These are phyloP conservation scores for Didymellaceae sp. DNA, from an alignment of 2,329 filamentous ascomycete species.

Conservation along the genomic window DNA sequence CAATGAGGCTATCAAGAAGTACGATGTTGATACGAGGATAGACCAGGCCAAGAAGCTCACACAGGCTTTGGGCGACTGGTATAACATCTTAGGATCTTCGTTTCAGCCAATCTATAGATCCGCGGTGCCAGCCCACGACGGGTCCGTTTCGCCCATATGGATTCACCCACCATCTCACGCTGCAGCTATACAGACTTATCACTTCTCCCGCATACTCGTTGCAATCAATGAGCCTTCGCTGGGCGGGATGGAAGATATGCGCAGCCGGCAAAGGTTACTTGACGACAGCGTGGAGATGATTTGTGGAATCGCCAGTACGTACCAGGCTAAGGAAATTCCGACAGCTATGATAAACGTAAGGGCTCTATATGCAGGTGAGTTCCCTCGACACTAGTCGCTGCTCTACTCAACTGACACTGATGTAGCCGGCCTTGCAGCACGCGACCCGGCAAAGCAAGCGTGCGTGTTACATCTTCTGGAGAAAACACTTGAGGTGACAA, in stretches of 20 bases:
- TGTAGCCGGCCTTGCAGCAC: constrained; percentile 41
- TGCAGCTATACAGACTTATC: constrained; percentile 60
- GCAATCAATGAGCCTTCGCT: constrained; percentile 60
- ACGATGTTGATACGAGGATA: constrained; percentile 54
- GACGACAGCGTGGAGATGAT: constrained; percentile 58
- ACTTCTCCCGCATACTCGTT: constrained; percentile 61
- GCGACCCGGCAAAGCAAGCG: constrained; percentile 34
- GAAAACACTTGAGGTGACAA: constrained; percentile 36
- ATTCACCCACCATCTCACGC: constrained; percentile 44
- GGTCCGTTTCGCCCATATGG: constrained; percentile 33
- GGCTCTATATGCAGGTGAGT: constrained; percentile 41
- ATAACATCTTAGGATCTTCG: constrained; percentile 52
- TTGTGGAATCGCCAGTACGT: constrained; percentile 58
- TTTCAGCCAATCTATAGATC: constrained; percentile 52
- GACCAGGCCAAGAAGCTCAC: constrained; percentile 55
- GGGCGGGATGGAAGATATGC: constrained; percentile 58
- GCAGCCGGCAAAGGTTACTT: constrained; percentile 53
- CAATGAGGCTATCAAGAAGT: constrained; percentile 51
- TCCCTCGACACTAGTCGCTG: accelerated
- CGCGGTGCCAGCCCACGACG: constrained; percentile 15
- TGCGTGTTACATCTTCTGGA: constrained; percentile 37
- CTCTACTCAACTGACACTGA: constrained; percentile 4
- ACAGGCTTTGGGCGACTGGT: constrained; percentile 60
- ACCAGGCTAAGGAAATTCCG: constrained; percentile 33
- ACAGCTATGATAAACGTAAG: constrained; percentile 40